Evolutionary conservation across 805 yeast species (phyloP).

Genomic region (Wickerhamiella azymoides): DNA sequence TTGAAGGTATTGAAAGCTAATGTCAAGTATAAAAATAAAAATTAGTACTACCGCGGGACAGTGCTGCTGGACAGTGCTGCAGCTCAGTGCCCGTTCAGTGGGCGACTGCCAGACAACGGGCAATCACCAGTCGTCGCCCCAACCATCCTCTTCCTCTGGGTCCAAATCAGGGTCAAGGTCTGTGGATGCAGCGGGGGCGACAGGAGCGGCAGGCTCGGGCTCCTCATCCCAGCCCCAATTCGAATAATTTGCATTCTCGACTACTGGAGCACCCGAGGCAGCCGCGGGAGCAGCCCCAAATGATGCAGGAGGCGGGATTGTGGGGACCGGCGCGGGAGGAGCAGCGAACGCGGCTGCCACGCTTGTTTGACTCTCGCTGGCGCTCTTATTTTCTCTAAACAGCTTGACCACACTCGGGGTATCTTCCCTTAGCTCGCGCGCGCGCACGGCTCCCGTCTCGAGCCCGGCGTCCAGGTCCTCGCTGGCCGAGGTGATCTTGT

Average conservation of each 20-base stretch:
- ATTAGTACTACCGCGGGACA: no score
- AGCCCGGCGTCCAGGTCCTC: slow-evolving; percentile 22
- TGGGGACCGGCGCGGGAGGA: background rate
- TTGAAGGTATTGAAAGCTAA: no score
- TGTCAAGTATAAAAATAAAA: no score
- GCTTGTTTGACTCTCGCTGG: background rate
- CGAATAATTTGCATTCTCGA: slow-evolving; percentile 2
- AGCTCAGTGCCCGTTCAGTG: no score
- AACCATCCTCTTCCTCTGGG: slow-evolving; percentile 8
- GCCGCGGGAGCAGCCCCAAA: no score
- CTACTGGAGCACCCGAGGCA: background rate
- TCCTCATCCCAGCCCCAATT: slow-evolving; percentile 4
- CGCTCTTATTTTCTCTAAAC: background rate
- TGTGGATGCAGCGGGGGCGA: background rate
- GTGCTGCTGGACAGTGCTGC: no score
- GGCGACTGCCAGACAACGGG: no score
- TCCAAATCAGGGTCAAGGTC: background rate
- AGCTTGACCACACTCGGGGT: slow-evolving; percentile 7
- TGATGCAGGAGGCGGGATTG: background rate
- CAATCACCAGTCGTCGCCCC: slow-evolving; percentile 6
- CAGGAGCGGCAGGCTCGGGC: background rate
- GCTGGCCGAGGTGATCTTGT: slow-evolving; percentile 37
- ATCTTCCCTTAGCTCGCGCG: slow-evolving; percentile 7
- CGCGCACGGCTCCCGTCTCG: slow-evolving; percentile 13
- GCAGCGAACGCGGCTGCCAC: background rate